These are phyloP conservation scores for Ormosia emarginata DNA, from an alignment of 306 rosid species.

Conservation along the genomic window DNA sequence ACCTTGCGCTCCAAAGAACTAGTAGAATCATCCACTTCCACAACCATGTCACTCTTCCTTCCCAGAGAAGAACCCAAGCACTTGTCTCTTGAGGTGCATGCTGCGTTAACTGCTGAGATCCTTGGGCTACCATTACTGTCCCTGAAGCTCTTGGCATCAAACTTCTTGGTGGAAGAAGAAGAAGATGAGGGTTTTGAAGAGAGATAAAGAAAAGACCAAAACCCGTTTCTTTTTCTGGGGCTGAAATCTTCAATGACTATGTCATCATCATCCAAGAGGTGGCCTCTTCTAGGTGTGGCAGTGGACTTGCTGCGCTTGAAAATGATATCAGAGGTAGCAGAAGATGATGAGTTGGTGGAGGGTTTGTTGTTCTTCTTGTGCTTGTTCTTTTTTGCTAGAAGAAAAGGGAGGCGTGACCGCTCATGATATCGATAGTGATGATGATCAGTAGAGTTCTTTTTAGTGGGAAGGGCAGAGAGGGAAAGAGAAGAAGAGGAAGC, in stretches of 20 bases:
- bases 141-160: neutral
- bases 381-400: conserved; percentile 59
- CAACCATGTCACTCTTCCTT: conserved; percentile 20
- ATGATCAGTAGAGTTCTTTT: conserved; percentile 4
- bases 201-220: conserved; percentile 80
- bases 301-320: conserved; percentile 83
- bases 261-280: neutral
- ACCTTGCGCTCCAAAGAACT: conserved; percentile 65
- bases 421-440: conserved; percentile 17
- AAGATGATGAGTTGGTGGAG: neutral
- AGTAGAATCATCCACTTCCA: conserved; percentile 39
- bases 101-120: neutral
- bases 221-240: conserved; percentile 56
- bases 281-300: conserved; percentile 41
- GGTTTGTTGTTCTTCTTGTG: conserved; percentile 44
- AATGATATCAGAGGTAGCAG: conserved; percentile 32
- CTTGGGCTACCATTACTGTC: neutral
- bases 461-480: conserved; percentile 19
- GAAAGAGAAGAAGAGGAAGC: conserved; percentile 37
- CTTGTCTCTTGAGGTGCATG: neutral
- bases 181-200: conserved; percentile 38
- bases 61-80: conserved; percentile 11
- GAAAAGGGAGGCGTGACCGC: conserved; percentile 60
- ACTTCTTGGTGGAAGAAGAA: conserved; percentile 16
- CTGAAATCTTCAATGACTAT: conserved; percentile 26